Base-by-base conservation (phyloP, 768 basidiomycete genomes). In the Lactarius sp. region DNA sequence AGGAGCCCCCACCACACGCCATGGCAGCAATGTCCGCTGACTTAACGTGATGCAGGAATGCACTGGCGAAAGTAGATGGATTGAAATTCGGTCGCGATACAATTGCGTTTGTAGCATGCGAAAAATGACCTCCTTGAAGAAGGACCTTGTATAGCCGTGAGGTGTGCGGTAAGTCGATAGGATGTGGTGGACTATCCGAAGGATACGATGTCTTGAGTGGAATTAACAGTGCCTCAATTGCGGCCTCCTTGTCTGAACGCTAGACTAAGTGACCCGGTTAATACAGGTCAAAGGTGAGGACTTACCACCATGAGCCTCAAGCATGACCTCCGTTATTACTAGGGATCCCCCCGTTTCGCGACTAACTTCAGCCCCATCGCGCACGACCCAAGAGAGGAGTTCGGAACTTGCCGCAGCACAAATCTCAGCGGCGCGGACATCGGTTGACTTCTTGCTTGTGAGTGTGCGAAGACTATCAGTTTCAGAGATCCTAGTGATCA, bases 51-150 rank as follows among this genome's bases (percentile, higher is more conserved):
- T 78, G 72, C 27, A 88, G 73, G 70, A 91, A 88, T 12, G 75
- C 71, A 3, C 75, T 73, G 0, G 88, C 90, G 66, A 92, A 92
- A 1, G 73, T 74, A 1, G 74, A 71, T 0, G 86, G 76, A 20
- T 86, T 83, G 80, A 87, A 93, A 1, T 73, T 67, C 2, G 80
- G 69, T 2, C 81, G 77, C 7, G 73, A 79, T 37, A 82, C 80
- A 42, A 95, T 77, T 2, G 80, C 65, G 22, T 80, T 79, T 2
- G 84, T 81, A 0, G 80, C 72, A 37, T 85, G 86, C 64, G 84
- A 85, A 75, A 86, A 97, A 71, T 95, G 93, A 0, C 94, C 94
- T 6, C 94, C 94, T 71, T 95, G 92, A 1, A 97, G 79, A 6
- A 97, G 83, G 6, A 85, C 85, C 73, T 97, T 97, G 81, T 92